Evolutionary conservation across 441 rosid species (phyloP).

Genomic region (Erodium moschatum): DNA sequence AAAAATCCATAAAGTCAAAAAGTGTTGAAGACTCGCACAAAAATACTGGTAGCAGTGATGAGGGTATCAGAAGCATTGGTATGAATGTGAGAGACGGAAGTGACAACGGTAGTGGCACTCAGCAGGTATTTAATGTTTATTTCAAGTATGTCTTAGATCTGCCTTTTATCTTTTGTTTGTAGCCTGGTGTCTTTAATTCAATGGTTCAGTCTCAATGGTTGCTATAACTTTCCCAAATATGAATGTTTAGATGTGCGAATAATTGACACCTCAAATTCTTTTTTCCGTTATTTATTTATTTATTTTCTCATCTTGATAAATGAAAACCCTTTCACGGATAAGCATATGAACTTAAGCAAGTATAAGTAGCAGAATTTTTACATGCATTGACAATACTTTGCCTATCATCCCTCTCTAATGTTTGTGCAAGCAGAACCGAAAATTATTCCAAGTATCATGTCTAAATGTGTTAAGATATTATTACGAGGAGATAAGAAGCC

Average conservation of each 20-base stretch:
- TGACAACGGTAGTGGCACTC: slow-evolving; percentile 55
- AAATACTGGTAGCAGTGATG: slow-evolving; percentile 33
- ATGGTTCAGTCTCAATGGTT: background rate
- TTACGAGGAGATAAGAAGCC: background rate
- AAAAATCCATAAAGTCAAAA: slow-evolving; percentile 32
- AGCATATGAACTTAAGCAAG: background rate
- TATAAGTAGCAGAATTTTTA: background rate
- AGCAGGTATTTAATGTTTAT: slow-evolving; percentile 26
- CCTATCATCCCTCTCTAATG: background rate
- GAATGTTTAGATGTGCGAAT: background rate
- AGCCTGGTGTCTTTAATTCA: background rate
- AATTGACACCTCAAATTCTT: background rate
- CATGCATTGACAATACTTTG: background rate
- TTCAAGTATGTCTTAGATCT: background rate
- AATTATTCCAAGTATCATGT: background rate
- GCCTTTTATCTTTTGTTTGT: background rate
- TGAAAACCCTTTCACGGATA: background rate
- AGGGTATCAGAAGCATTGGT: slow-evolving; percentile 34
- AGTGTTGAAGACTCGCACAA: slow-evolving; percentile 32
- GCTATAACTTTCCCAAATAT: background rate
- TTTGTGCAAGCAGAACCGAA: background rate
- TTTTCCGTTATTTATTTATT: background rate
- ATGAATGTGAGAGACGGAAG: slow-evolving; percentile 39
- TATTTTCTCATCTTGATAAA: background rate
- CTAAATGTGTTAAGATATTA: no score